Conservation (phyloP, 495 filamentous ascomycete genomes). For the Venustampulla echinocandica region DNA sequence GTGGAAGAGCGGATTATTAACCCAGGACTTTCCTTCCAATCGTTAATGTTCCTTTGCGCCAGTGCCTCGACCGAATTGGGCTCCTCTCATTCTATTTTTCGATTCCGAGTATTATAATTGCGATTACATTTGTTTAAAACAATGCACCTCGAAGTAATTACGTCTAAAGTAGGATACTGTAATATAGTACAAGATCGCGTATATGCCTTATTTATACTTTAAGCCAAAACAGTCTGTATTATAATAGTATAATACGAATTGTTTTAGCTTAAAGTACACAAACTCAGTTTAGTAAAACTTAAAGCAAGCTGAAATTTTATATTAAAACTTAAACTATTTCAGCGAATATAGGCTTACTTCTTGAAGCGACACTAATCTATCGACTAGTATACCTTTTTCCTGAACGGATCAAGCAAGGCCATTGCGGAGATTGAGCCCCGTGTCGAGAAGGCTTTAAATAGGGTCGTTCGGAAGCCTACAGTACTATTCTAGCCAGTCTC, state of each 20-base stretch:
- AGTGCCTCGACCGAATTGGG: background rate
- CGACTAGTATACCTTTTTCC: background rate
- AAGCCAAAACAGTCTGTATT: background rate
- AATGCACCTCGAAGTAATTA: no score
- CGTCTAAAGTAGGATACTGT: no score
- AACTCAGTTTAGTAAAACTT: background rate
- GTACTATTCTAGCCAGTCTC: background rate
- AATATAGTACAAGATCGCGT: slow-evolving; percentile 13
- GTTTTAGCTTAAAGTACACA: background rate
- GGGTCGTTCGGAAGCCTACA: background rate
- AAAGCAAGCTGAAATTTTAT: background rate
- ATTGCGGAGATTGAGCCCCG: background rate
- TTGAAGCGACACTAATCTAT: background rate
- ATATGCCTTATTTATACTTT: no score
- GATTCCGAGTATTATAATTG: no score
- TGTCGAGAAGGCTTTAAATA: background rate
- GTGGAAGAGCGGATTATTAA: no score
- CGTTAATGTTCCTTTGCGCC: background rate
- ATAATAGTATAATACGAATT: background rate
- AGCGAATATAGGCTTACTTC: background rate
- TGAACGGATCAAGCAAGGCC: background rate
- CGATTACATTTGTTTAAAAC: no score
- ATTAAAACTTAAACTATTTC: background rate
- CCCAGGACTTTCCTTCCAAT: background rate
- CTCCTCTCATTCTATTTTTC: background rate